A percentile compares a stretch with the other conserved stretches of the same genome.
Evolutionary conservation across 495 filamentous ascomycete genomes (phyloP).

Genomic region (Tetracladium marchalianum): DNA sequence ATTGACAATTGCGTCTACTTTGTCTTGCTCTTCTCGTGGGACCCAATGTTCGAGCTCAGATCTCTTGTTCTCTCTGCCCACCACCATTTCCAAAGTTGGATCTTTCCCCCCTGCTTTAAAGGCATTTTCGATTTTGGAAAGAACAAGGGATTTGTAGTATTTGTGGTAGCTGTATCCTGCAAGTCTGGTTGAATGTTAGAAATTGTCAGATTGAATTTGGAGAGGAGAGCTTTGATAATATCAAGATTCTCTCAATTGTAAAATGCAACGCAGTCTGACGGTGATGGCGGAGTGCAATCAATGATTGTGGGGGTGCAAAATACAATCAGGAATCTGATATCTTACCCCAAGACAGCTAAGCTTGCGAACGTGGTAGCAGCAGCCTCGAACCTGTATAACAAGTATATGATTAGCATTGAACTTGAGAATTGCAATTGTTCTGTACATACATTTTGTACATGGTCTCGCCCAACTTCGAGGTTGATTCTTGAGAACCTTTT

Average conservation of each 20-base stretch:
- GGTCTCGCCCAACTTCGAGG: no score
- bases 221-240: no score
- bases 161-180: slow-evolving; percentile 80
- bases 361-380: slow-evolving; percentile 58
- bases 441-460: no score
- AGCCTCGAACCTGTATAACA: slow-evolving; percentile 38
- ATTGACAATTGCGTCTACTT: slow-evolving; percentile 67
- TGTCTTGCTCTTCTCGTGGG: slow-evolving; percentile 63
- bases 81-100: slow-evolving; percentile 80
- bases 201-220: slow-evolving; percentile 21
- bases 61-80: slow-evolving; percentile 40
- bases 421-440: no score
- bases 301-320: no score
- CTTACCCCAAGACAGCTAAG: slow-evolving; percentile 52
- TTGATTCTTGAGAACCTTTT: no score
- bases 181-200: slow-evolving; percentile 20
- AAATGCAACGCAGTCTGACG: no score
- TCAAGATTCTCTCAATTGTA: no score
- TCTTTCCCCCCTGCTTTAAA: slow-evolving; percentile 84
- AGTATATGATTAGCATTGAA: no score
- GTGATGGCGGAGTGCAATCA: no score
- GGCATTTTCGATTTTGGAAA: slow-evolving; percentile 88
- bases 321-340: no score
- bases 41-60: slow-evolving; percentile 67
- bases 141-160: slow-evolving; percentile 82